Evolutionary conservation across 23 red algal genomes (phyloP), one percentile per base, ranked within the genome.

Genomic region (Chondrus crispus): DNA sequence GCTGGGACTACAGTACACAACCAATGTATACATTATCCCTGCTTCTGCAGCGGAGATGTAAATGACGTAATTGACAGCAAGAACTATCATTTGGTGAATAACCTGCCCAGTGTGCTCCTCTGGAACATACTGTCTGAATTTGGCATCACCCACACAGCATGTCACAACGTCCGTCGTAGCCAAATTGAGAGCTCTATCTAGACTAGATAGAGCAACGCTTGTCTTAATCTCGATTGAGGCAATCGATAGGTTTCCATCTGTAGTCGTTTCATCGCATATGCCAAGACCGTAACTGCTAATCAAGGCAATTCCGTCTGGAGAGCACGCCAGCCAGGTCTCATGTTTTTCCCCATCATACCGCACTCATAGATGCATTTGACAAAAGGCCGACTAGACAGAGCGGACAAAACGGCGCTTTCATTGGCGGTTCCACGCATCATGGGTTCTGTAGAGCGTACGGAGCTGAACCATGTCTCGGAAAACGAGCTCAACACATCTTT

Each of bases 141-240:
- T 28, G 4, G 28, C 38, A 66, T 74, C 69, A 19, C 70, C 68
- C 55, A 89, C 60, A 47, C 8, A 37, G n/a, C 68, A 51, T 4
- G 40, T 46, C 11, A 62, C 53, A 29, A 60, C 26, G 11, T 74
- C 64, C 24, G 45, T 46, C n/a, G 68, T 57, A 16, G 47, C 69
- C 7, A 22, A 32, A 32, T 32, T 32, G 35, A 66, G 44, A 35
- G 9, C 69, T 47, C 44, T 46, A 22, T 77, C 38, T 46, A 89
- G 46, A 40, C 32, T 43, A 30, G 42, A 75, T 28, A n/a, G 7
- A 5, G 85, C n/a, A 3, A 79, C 51, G 24, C 48, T 75, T n/a
- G 49, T 89, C 70, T 89, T 89, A 33, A 78, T 89, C 49, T 89
- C 69, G 8, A 78, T 3, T 38, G 70, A 30, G 18, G 70, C 0